A percentile compares a stretch with the other conserved stretches of the same genome.
Conservation (phyloP, 345 rosid species). For the Citrus inodora region DNA sequence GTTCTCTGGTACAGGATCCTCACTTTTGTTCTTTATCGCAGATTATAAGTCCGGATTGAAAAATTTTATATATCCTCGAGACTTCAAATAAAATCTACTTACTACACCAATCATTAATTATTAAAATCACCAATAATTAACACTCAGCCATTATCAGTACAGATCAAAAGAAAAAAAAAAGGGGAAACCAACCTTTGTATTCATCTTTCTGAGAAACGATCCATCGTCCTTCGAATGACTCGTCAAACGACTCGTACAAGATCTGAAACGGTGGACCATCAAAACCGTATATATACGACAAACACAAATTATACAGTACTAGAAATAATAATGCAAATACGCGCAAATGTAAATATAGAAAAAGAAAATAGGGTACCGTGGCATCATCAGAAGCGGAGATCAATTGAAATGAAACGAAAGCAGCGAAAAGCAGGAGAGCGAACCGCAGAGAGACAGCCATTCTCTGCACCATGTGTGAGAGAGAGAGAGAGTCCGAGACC, state of each 20-base stretch:
- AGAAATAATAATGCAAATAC: not conserved
- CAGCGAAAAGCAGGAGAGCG: constrained; percentile 39
- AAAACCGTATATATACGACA: not conserved
- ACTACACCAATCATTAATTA: not conserved
- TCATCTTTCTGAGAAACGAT: constrained; percentile 62
- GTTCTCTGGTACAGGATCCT: too few relatives aligned
- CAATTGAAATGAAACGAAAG: constrained; percentile 43
- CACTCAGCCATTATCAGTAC: not conserved
- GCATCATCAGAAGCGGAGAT: constrained; percentile 52
- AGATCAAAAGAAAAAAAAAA: not conserved
- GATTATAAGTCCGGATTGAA: too few relatives aligned
- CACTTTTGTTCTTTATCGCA: too few relatives aligned
- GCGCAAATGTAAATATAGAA: not conserved
- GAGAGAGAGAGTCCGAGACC: too few relatives aligned
- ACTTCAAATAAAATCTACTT: not conserved
- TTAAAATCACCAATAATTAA: not conserved
- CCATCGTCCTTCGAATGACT: constrained; percentile 77
- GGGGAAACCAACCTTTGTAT: constrained; percentile 43
- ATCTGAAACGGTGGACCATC: constrained; percentile 35
- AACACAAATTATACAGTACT: not conserved
- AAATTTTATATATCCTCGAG: too few relatives aligned
- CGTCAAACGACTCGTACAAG: constrained; percentile 69
- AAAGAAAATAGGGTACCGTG: constrained; percentile 24
- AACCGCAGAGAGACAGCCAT: constrained; percentile 44
- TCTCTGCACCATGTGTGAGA: not conserved